These are phyloP conservation scores for Piper betle DNA, from an alignment of 164 flowering plant species.

Conservation along the genomic window DNA sequence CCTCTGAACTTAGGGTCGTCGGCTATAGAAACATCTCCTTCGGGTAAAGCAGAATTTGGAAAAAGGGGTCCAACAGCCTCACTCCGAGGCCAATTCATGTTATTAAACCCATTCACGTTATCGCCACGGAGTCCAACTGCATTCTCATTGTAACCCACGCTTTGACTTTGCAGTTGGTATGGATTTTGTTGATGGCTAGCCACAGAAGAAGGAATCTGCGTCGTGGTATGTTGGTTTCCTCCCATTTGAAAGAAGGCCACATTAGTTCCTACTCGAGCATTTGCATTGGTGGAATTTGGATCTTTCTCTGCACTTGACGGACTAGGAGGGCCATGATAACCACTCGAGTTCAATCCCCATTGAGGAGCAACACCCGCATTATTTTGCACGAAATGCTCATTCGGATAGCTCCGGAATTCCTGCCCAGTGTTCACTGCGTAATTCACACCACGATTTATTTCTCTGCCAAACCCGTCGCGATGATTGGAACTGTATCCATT, in stretches of 20 bases:
- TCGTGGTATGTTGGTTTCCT: conserved; percentile 1
- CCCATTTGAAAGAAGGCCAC: background rate
- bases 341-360: background rate
- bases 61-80: conserved; percentile 5
- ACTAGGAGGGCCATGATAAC: background rate
- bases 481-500: background rate
- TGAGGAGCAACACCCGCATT: background rate
- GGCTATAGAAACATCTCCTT: conserved; percentile 12
- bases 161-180: conserved; percentile 5
- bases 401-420: background rate
- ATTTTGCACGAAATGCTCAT: conserved; percentile 4
- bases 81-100: background rate
- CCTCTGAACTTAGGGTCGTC: conserved; percentile 16
- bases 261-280: background rate
- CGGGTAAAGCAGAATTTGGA: conserved; percentile 1
- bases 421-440: background rate
- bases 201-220: background rate
- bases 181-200: conserved; percentile 10
- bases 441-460: background rate
- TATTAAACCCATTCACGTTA: background rate
- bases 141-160: conserved; percentile 1
- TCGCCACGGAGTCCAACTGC: background rate
- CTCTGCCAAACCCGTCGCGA: conserved; percentile 1
- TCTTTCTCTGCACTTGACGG: background rate
- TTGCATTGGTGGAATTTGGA: background rate